phyloP scores from a whole-genome alignment of 2,329 filamentous ascomycete genomes.

The Cladosporium oxysporum region DNA sequence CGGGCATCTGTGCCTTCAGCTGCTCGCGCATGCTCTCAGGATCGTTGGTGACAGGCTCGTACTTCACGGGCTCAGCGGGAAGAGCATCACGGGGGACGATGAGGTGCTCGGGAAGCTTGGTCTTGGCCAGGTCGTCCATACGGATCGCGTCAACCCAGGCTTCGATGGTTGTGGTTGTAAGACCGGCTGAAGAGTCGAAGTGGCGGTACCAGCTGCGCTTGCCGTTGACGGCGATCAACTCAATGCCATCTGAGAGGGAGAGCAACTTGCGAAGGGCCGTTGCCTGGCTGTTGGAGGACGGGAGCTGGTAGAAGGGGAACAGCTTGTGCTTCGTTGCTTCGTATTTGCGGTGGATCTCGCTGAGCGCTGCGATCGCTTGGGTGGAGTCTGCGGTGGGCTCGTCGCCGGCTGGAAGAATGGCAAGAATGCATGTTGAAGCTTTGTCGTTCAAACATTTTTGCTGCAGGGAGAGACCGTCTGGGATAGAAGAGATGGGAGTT shows the following conservation, averaged over 20 bases:
- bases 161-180: conserved; percentile 57
- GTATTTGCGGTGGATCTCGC: conserved; percentile 76
- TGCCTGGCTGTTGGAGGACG: conserved; percentile 61
- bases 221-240: conserved; percentile 80
- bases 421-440: conserved; percentile 80
- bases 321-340: conserved; percentile 64
- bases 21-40: conserved; percentile 25
- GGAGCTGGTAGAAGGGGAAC: conserved; percentile 82
- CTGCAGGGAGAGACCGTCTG: conserved; percentile 63
- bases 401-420: conserved; percentile 62
- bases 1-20: conserved; percentile 33
- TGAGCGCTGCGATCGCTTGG: conserved; percentile 60
- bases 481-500: conserved; percentile 66
- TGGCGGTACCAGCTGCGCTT: conserved; percentile 84
- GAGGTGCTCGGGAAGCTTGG: conserved; percentile 60
- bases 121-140: conserved; percentile 81
- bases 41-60: conserved; percentile 23
- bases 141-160: conserved; percentile 89
- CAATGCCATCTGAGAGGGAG: conserved; percentile 59
- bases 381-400: conserved; percentile 40
- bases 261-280: conserved; percentile 62
- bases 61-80: conserved; percentile 29
- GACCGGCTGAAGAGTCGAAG: conserved; percentile 61
- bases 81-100: conserved; percentile 35
- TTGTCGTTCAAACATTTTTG: conserved; percentile 73